Conservation (phyloP, 352 stramenopile species). For the Phytophthora cactorum region DNA sequence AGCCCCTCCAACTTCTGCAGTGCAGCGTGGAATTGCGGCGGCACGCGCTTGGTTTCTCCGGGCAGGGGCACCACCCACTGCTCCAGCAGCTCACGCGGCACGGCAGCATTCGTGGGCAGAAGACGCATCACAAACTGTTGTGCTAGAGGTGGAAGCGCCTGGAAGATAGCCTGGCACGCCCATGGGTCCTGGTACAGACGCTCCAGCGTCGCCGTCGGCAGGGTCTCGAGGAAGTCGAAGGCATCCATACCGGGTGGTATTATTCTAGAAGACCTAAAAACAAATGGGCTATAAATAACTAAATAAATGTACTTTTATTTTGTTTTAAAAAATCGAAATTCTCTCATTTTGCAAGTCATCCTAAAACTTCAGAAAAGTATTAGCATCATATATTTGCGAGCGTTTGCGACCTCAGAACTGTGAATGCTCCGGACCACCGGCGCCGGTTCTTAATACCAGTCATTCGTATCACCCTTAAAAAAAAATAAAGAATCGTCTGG, state of each 20-base stretch:
- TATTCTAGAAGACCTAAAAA: too few species aligned
- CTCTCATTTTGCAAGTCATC: too few species aligned
- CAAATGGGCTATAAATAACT: too few species aligned
- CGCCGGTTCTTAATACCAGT: too few species aligned
- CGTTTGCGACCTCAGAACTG: too few species aligned
- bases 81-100: slow-evolving; percentile 61
- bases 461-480: too few species aligned
- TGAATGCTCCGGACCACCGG: too few species aligned
- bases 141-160: slow-evolving; percentile 82
- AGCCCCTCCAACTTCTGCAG: slow-evolving; percentile 65
- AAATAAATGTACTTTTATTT: too few species aligned
- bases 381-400: too few species aligned
- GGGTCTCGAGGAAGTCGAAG: slow-evolving; percentile 88
- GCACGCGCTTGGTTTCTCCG: slow-evolving; percentile 39
- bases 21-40: slow-evolving; percentile 56
- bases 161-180: slow-evolving; percentile 90
- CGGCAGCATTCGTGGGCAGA: slow-evolving; percentile 60
- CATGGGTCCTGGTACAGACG: slow-evolving; percentile 86
- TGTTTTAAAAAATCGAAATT: too few species aligned
- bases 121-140: slow-evolving; percentile 93
- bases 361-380: too few species aligned
- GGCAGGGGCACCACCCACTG: slow-evolving; percentile 72
- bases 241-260: slow-evolving; percentile 61
- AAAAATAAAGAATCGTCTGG: too few species aligned
- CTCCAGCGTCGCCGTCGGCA: slow-evolving; percentile 76